phyloP scores from a whole-genome alignment of 306 rosid species.

The Alnus rubra region DNA sequence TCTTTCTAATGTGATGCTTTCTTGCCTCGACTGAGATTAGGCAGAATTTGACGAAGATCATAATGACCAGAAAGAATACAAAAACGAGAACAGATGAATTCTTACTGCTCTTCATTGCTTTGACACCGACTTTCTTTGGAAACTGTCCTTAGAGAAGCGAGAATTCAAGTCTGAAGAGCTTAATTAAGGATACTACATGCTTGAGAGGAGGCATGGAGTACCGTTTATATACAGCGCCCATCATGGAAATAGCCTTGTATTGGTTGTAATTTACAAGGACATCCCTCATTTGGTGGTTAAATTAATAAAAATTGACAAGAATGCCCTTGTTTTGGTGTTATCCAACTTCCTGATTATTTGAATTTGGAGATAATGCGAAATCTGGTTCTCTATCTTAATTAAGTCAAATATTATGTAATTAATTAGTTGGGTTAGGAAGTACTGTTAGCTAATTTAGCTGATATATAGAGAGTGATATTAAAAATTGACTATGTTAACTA shows the following conservation, averaged over 20 bases:
- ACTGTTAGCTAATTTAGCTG: no score
- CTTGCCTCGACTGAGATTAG: slow-evolving; percentile 62
- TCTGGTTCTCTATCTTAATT: no score
- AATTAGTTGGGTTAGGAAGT: no score
- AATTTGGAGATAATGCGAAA: no score
- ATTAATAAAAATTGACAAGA: neutral
- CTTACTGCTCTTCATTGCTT: slow-evolving; percentile 47
- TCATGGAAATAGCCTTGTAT: slow-evolving; percentile 33
- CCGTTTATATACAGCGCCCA: slow-evolving; percentile 35
- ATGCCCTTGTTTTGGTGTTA: no score
- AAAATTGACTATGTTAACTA: no score
- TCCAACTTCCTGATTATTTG: no score
- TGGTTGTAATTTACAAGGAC: slow-evolving; percentile 9
- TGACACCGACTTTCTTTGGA: neutral
- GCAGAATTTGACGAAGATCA: slow-evolving; percentile 40
- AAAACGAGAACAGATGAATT: slow-evolving; percentile 34
- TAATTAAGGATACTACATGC: slow-evolving; percentile 24
- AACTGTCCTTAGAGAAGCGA: slow-evolving; percentile 6
- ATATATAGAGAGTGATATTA: no score
- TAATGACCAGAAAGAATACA: slow-evolving; percentile 36
- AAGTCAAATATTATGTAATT: no score
- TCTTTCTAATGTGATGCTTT: slow-evolving; percentile 47
- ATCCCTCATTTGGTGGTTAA: slow-evolving; percentile 4
- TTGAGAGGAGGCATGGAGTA: neutral
- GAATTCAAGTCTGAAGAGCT: slow-evolving; percentile 15